A percentile compares a stretch with the other conserved stretches of the same genome.
phyloP scores from a whole-genome alignment of 495 filamentous ascomycete genomes.

The Xylaria grammica region DNA sequence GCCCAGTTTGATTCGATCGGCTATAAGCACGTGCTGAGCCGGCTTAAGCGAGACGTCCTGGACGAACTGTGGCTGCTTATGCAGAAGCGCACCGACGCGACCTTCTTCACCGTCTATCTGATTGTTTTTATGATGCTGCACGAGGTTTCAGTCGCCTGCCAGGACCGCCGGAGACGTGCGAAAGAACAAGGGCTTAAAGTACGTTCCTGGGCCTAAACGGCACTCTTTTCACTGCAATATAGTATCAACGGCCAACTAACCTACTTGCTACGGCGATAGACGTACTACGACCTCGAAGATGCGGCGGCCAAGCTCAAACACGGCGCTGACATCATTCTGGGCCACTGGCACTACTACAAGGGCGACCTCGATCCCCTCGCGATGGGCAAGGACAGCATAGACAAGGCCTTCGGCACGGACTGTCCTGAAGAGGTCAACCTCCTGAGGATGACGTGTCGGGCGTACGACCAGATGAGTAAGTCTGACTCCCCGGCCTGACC shows the following conservation, averaged over 20 bases:
- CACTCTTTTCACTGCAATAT: background rate
- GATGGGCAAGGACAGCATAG: conserved; percentile 25
- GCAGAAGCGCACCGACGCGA: conserved; percentile 35
- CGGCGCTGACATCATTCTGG: conserved; percentile 39
- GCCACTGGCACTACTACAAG: conserved; percentile 46
- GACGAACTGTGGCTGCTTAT: conserved; percentile 38
- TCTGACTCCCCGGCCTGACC: too few species aligned
- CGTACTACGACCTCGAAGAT: conserved; percentile 34
- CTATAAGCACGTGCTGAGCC: conserved; percentile 38
- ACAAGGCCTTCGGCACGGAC: conserved; percentile 27
- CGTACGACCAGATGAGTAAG: conserved; percentile 30
- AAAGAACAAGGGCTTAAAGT: conserved; percentile 31
- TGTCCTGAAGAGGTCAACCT: conserved; percentile 13
- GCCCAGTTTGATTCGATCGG: conserved; percentile 56
- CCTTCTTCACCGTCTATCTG: conserved; percentile 50
- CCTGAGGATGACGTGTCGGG: conserved; percentile 27
- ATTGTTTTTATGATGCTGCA: conserved; percentile 47
- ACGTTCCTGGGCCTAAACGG: conserved; percentile 6
- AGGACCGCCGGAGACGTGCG: conserved; percentile 39
- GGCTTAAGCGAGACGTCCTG: conserved; percentile 36
- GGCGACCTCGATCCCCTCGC: conserved; percentile 27
- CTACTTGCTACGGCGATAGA: conserved; percentile 3
- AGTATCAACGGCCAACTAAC: background rate
- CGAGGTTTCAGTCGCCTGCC: conserved; percentile 33
- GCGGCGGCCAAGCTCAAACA: conserved; percentile 38